These are phyloP conservation scores for Aspergillus carbonarius DNA, from an alignment of 2,329 filamentous ascomycete genomes.

Conservation along the genomic window DNA sequence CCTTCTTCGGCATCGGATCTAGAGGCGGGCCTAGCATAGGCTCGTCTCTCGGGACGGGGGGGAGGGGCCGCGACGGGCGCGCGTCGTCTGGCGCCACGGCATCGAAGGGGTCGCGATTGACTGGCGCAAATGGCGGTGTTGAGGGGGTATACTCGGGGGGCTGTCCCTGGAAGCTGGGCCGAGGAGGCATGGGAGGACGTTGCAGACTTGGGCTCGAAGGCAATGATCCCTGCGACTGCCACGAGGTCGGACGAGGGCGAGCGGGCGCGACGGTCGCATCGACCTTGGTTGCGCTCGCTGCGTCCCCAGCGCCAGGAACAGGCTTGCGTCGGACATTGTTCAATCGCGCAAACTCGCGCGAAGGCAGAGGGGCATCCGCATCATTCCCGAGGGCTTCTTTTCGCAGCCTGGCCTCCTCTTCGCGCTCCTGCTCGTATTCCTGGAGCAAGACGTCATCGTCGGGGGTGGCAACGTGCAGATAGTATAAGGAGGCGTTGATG, in stretches of 20 bases:
- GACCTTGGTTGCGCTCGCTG: slow-evolving; percentile 4
- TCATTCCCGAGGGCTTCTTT: slow-evolving; percentile 26
- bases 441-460: slow-evolving; percentile 52
- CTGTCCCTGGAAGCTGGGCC: slow-evolving; percentile 8
- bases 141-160: neutral
- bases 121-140: slow-evolving; percentile 2
- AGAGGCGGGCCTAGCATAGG: slow-evolving; percentile 9
- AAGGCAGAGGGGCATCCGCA: slow-evolving; percentile 18
- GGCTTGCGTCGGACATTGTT: slow-evolving; percentile 43
- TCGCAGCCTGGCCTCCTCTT: slow-evolving; percentile 26
- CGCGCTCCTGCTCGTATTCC: slow-evolving; percentile 39
- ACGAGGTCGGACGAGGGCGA: slow-evolving; percentile 12
- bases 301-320: slow-evolving; percentile 23
- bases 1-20: slow-evolving; percentile 16
- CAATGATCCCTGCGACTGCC: slow-evolving; percentile 18
- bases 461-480: slow-evolving; percentile 73
- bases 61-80: slow-evolving; percentile 25
- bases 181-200: slow-evolving; percentile 15
- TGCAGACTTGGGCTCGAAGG: slow-evolving; percentile 9
- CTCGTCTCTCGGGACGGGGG: slow-evolving; percentile 29
- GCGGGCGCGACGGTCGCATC: slow-evolving; percentile 14
- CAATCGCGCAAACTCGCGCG: slow-evolving; percentile 32
- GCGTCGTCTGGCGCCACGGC: neutral
- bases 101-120: slow-evolving; percentile 1
- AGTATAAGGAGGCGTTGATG: slow-evolving; percentile 85